Conservation (phyloP, 2,329 filamentous ascomycete species). For the Bimuria novae-zelandiae region DNA sequence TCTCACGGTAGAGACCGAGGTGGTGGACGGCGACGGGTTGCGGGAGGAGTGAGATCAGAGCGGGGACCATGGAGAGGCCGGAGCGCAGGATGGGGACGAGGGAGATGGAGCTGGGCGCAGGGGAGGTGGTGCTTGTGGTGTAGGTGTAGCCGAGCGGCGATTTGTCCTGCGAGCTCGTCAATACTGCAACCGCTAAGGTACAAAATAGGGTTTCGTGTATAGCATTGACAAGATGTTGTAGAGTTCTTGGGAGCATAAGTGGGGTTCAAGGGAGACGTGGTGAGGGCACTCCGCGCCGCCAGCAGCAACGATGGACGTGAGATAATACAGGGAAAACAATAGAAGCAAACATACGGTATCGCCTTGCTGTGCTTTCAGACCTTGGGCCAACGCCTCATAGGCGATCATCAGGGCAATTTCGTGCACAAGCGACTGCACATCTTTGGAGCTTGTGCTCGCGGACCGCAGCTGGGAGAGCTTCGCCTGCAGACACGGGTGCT, state of each 20-base stretch:
- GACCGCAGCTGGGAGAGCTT: conserved; percentile 92
- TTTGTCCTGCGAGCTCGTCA: conserved; percentile 63
- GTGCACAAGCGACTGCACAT: conserved; percentile 81
- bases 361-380: conserved; percentile 61
- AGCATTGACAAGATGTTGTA: conserved; percentile 6
- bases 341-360: conserved; percentile 63
- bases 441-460: conserved; percentile 67
- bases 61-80: conserved; percentile 88
- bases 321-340: background rate
- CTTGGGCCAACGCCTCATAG: conserved; percentile 75
- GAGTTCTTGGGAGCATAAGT: background rate
- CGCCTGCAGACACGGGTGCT: conserved; percentile 81
- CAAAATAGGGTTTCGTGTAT: no score
- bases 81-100: conserved; percentile 92
- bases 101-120: conserved; percentile 70
- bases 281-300: conserved; percentile 1
- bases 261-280: conserved; percentile 3
- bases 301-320: background rate
- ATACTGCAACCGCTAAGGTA: no score
- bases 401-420: conserved; percentile 84
- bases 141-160: conserved; percentile 82
- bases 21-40: conserved; percentile 83
- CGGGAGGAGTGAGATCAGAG: conserved; percentile 82
- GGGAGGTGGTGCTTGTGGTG: conserved; percentile 65
- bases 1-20: conserved; percentile 92